These are phyloP conservation scores for Guadua angustifolia DNA, from an alignment of 176 grass and related monocot species.

Conservation along the genomic window DNA sequence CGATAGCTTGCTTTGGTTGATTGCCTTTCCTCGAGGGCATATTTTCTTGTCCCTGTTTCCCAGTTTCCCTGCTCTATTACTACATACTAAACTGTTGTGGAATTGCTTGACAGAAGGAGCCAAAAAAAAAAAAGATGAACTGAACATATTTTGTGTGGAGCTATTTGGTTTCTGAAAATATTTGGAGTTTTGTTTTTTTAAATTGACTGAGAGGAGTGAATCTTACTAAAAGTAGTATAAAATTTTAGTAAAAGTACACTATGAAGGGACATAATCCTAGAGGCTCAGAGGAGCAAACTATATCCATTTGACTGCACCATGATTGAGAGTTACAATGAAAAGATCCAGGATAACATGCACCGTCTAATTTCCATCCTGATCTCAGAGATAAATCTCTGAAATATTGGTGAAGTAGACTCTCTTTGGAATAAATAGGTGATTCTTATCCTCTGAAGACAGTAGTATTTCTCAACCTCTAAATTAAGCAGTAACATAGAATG, in stretches of 20 bases:
- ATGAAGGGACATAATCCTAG: not conserved
- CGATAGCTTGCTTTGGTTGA: not conserved
- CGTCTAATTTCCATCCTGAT: not conserved
- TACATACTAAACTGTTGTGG: not conserved
- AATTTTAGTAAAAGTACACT: not conserved
- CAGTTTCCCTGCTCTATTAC: not conserved
- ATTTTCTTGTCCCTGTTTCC: not conserved
- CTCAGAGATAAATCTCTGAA: not conserved
- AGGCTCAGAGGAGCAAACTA: not conserved
- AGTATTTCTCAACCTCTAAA: conserved; percentile 15
- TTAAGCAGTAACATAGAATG: conserved; percentile 19
- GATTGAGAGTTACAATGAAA: not conserved
- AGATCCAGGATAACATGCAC: not conserved
- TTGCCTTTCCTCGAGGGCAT: not conserved
- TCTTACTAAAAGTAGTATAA: not conserved
- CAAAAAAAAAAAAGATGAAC: not conserved
- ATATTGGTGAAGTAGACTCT: conserved; percentile 11
- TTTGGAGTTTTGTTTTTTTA: conserved; percentile 7
- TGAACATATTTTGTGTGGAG: not conserved
- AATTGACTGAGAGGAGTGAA: not conserved
- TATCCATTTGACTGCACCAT: not conserved
- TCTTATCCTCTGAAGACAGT: not conserved
- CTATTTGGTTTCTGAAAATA: not conserved
- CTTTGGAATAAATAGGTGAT: not conserved
- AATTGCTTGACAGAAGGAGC: not conserved